Conservation (phyloP, 306 rosid genomes). For the Cucumis sativus region Cucumber_9930_V3 NC_026660.2:3146501-3147000, state of each 20-base stretch:
- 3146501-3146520: slow-evolving; percentile 39
- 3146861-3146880: background rate
- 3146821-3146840: background rate
- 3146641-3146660: slow-evolving; percentile 12
- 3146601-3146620: slow-evolving; percentile 19
- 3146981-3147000: background rate
- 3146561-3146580: slow-evolving; percentile 24
- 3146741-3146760: slow-evolving; percentile 38
- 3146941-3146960: background rate
- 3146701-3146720: slow-evolving; percentile 65
- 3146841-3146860: background rate
- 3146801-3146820: background rate
- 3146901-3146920: background rate
- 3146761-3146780: background rate
- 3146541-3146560: slow-evolving; percentile 11
- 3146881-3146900: background rate
- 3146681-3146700: slow-evolving; percentile 66
- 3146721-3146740: slow-evolving; percentile 47
- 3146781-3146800: background rate
- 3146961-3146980: background rate
- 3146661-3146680: slow-evolving; percentile 95
- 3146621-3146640: slow-evolving; percentile 25
- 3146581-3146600: slow-evolving; percentile 14
- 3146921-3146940: background rate
- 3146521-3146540: slow-evolving; percentile 5